Conservation (phyloP, 352 stramenopile genomes). For the Globisporangium paroecandrum region DNA sequence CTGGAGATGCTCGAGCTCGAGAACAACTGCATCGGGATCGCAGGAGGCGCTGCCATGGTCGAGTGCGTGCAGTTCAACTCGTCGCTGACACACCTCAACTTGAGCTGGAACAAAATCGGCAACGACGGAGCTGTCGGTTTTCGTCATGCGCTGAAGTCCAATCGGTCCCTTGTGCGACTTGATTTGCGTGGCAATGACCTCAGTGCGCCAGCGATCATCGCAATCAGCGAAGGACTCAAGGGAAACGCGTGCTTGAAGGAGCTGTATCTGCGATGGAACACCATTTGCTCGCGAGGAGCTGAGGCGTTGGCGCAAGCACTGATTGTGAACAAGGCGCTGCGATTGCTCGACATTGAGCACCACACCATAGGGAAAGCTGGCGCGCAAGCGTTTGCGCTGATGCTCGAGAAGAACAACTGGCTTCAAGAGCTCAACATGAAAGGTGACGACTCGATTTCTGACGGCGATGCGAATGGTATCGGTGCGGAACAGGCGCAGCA, state of each 20-base stretch:
- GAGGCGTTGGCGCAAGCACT: conserved; percentile 54
- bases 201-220: conserved; percentile 39
- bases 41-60: conserved; percentile 48
- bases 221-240: conserved; percentile 48
- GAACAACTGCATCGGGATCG: conserved; percentile 51
- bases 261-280: conserved; percentile 75
- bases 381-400: conserved; percentile 53
- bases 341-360: conserved; percentile 67
- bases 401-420: conserved; percentile 52
- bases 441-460: conserved; percentile 50
- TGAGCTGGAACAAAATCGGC: conserved; percentile 75
- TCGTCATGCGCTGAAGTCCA: conserved; percentile 38
- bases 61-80: conserved; percentile 60
- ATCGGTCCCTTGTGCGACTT: conserved; percentile 46
- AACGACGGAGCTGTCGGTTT: conserved; percentile 53
- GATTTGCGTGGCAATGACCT: conserved; percentile 73
- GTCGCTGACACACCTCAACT: conserved; percentile 61
- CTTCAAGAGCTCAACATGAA: conserved; percentile 65
- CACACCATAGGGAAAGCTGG: conserved; percentile 61
- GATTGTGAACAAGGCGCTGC: conserved; percentile 52
- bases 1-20: conserved; percentile 64
- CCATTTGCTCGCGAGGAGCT: conserved; percentile 47
- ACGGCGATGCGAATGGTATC: conserved; percentile 43
- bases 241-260: conserved; percentile 57
- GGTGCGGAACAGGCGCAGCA: conserved; percentile 39